These are phyloP conservation scores for Xylaria bambusicola DNA, from an alignment of 495 filamentous ascomycete genomes.

Conservation along the genomic window DNA sequence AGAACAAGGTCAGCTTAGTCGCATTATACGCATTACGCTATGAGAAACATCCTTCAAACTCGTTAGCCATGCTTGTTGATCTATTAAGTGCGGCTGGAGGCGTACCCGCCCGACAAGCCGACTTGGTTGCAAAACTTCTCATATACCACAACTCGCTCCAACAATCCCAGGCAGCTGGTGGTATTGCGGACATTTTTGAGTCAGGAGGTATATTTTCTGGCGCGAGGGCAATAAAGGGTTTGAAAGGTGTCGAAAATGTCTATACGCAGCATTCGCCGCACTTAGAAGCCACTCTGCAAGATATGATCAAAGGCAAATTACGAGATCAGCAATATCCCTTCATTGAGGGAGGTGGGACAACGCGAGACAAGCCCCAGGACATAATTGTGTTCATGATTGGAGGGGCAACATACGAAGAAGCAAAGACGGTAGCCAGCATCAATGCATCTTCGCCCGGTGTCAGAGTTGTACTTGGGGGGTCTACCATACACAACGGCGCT, in stretches of 20 bases:
- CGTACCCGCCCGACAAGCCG: conserved; percentile 70
- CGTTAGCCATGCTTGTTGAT: conserved; percentile 79
- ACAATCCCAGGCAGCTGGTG: conserved; percentile 65
- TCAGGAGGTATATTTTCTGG: conserved; percentile 88
- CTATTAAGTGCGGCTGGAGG: conserved; percentile 75
- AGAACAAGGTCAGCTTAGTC: conserved; percentile 83
- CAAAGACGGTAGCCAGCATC: conserved; percentile 87
- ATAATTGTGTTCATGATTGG: conserved; percentile 93
- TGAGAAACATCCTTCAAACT: conserved; percentile 77
- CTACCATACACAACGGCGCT: conserved; percentile 78
- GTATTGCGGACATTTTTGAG: conserved; percentile 89
- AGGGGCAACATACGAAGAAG: conserved; percentile 93
- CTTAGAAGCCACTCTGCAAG: conserved; percentile 83
- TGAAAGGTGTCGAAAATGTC: conserved; percentile 97
- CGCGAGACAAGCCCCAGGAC: conserved; percentile 93
- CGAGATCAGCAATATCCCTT: conserved; percentile 87
- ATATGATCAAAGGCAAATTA: conserved; percentile 86
- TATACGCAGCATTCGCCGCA: conserved; percentile 96
- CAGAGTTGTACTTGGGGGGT: conserved; percentile 83
- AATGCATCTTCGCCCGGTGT: conserved; percentile 90
- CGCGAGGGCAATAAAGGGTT: conserved; percentile 86
- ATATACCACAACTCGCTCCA: conserved; percentile 83
- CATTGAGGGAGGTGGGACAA: conserved; percentile 80
- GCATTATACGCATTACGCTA: conserved; percentile 93
- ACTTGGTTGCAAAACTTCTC: conserved; percentile 74